phyloP scores from a whole-genome alignment of 2,329 filamentous ascomycete genomes.

The Exophiala sp. region DNA sequence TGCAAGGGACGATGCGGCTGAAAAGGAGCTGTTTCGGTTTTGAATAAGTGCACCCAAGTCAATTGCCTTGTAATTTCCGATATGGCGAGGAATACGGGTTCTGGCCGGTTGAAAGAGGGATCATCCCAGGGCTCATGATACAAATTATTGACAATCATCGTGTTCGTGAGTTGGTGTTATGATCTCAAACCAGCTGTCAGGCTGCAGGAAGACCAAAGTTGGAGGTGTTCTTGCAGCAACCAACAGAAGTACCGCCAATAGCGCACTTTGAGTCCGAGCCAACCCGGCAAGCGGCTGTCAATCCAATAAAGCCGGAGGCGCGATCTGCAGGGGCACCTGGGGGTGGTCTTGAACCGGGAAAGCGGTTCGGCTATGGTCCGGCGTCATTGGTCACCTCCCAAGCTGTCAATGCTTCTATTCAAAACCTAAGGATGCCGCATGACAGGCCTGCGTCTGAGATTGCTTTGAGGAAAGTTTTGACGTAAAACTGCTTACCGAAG shows the following conservation, averaged over 20 bases:
- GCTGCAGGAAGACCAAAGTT: background rate
- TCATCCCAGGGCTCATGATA: background rate
- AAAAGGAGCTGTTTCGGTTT: background rate
- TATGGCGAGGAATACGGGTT: background rate
- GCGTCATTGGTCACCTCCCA: slow-evolving; percentile 15
- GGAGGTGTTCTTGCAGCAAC: background rate
- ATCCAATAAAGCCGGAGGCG: slow-evolving; percentile 7
- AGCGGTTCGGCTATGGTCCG: slow-evolving; percentile 16
- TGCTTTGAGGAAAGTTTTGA: slow-evolving; percentile 18
- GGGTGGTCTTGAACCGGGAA: slow-evolving; percentile 10
- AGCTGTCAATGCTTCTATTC: background rate
- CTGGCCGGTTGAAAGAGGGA: background rate
- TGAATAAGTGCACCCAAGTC: background rate
- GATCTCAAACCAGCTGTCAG: background rate
- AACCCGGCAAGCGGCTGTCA: slow-evolving; percentile 15
- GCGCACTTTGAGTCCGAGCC: slow-evolving; percentile 13
- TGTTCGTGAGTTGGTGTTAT: background rate
- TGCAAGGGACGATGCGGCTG: background rate
- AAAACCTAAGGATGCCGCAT: slow-evolving; percentile 9
- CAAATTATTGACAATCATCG: too few relatives aligned
- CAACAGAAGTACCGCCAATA: slow-evolving; percentile 9
- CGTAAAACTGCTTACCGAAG: slow-evolving; percentile 19
- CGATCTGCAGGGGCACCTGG: slow-evolving; percentile 25
- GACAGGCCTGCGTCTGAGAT: slow-evolving; percentile 19
- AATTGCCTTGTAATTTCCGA: background rate